Evolutionary conservation across 306 rosid species (phyloP), one percentile per base, ranked within the genome.

Genomic region (Luffa aegyptiaca): DNA sequence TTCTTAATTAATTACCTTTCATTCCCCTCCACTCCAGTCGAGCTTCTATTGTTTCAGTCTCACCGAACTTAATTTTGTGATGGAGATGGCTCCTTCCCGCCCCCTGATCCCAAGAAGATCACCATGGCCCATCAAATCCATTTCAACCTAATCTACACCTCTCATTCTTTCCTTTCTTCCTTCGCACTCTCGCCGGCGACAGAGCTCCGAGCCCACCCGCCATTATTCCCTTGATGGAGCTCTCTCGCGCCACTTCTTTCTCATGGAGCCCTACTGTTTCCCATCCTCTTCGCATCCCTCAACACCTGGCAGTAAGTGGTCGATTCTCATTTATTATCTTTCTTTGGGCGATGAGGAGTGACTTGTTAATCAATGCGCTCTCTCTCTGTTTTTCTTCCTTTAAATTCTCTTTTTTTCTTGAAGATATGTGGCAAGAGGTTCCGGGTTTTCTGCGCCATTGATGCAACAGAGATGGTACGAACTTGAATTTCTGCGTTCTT

Each of bases 181-280:
- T 42, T 69, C 75, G 42, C 31, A n/a, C 75, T 42, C 36, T 41
- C 73, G 7, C 73, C 16, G 51, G 51, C 74, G 51, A 66, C 26
- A 12, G n/a, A 71, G n/a, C 76, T 46, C 17, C 76, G 56, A 71
- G 6, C 56, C 56, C 76, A 71, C 33, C 5, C 16, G 41, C n/a
- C 48, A 16, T 65, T 65, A n/a, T 45, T 79, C 77, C 80, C 45
- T 18, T 71, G 11, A 86, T 87, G 92, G 92, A 86, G 86, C 56
- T 82, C 55, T 81, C 77, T 39, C 81, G 85, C 84, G 83, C 88
- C 79, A 88, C 88, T 76, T 83, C 92, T 59, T 78, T 92, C 69
- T 86, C 88, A 21, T 89, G 98, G 93, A 85, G 86, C 58, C 87
- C 86, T 82, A 82, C 85, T 4, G 73, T 91, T 79, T 87, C 83